Evolutionary conservation across 345 rosid genomes (phyloP), one percentile per base, ranked within the genome.

Genomic region (Bruguiera parviflora): DNA sequence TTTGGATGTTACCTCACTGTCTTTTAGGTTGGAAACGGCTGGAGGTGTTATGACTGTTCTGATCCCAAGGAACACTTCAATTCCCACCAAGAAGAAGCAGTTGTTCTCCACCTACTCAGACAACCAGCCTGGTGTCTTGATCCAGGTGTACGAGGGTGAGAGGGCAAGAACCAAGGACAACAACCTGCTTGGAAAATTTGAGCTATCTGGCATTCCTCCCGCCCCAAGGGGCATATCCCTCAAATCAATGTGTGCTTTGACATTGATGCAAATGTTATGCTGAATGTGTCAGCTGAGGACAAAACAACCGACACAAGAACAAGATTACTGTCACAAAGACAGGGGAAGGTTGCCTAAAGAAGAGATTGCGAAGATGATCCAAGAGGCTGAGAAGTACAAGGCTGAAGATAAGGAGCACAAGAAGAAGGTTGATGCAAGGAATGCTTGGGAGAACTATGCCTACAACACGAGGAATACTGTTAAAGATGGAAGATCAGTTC

Each of bases 301-400:
- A 58, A 74, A 59, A 68, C 65, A 5, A 56, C 78, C 5, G 73
- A 5, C 69, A 68, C 65, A 74, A 74, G 73, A 74, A 74, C 69
- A 63, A 68, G 73, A 69, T 74, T 20, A 69, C 78, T 5, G 69
- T 74, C 65, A 74, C 78, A 1, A 74, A 74, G 73, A 74, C 25
- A 68, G 63, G 64, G 77, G 69, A 11, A 74, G 73, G 69, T 19
- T 68, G 58, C 63, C 77, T 4, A 68, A 74, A 68, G 69, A 74
- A 13, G 77, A 74, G n/a, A 74, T 74, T 15, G 77, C 68, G 69
- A 68, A 68, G 69, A 63, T 69, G 73, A 65, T 74, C 2, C 70
- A 69, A 25, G 78, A 74, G 51, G 78, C 78, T 16, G 78, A 68
- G 77, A 74, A 62, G 60, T 74, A 68, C 73, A 74, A 74, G 46